Evolutionary conservation across 176 grass and related monocot species (phyloP).

Genomic region (Luzula sylvatica): DNA sequence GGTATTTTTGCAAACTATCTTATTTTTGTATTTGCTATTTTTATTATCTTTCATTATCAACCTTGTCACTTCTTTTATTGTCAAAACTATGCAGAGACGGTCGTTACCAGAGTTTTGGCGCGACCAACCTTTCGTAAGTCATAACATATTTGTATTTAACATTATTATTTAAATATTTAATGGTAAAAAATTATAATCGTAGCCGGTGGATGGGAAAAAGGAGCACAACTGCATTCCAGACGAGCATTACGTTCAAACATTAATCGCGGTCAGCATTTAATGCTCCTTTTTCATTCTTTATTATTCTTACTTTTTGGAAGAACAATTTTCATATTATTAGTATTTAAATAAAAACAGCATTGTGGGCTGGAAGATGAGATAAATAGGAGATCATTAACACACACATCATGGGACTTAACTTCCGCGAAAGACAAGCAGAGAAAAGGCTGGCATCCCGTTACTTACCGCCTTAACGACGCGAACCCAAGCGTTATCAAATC

Average conservation of each 20-base stretch:
- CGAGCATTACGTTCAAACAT: constrained; percentile 98
- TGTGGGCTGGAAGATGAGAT: constrained; percentile 82
- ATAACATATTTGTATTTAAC: neutral
- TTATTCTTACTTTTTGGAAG: neutral
- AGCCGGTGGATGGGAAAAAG: constrained; percentile 65
- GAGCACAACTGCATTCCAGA: constrained; percentile 99
- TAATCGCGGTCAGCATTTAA: constrained; percentile 63
- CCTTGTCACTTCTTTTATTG: constrained; percentile 14
- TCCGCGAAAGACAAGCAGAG: constrained; percentile 93
- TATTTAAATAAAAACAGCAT: constrained; percentile 50
- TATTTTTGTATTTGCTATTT: neutral
- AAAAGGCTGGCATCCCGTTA: constrained; percentile 91
- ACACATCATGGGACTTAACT: constrained; percentile 81
- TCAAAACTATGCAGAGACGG: constrained; percentile 55
- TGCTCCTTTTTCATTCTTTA: constrained; percentile 19
- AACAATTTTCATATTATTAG: neutral
- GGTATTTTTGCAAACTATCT: constrained; percentile 38
- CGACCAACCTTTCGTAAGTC: constrained; percentile 95
- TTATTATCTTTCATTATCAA: constrained; percentile 3
- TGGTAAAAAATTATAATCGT: neutral
- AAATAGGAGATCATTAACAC: constrained; percentile 72
- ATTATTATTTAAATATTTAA: neutral
- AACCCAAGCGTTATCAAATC: constrained; percentile 58
- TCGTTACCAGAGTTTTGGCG: constrained; percentile 96
- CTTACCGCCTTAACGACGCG: constrained; percentile 79